Conservation (phyloP, 129 eudicot species). For the Helianthus tuberosus region DNA sequence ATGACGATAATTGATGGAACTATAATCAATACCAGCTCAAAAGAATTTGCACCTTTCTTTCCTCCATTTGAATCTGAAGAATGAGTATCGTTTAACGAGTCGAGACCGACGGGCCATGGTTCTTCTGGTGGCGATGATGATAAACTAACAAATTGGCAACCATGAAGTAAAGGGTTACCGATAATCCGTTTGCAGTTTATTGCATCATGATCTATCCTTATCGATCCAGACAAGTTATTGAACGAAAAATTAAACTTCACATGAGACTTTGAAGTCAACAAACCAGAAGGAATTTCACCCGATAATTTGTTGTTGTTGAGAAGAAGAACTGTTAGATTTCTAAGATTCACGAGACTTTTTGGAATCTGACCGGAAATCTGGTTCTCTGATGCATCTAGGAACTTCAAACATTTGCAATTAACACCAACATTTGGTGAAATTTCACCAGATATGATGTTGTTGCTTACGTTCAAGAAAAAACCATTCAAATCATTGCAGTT, state of each 20-base stretch:
- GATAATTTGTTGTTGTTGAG: conserved; percentile 44
- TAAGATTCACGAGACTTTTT: conserved; percentile 29
- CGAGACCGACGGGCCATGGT: conserved; percentile 16
- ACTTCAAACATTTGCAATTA: conserved; percentile 41
- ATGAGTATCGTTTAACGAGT: conserved; percentile 15
- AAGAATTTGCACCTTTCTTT: conserved; percentile 35
- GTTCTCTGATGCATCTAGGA: conserved; percentile 45
- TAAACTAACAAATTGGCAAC: conserved; percentile 33
- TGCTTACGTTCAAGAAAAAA: conserved; percentile 45
- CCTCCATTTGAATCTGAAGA: conserved; percentile 24
- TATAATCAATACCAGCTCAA: conserved; percentile 43
- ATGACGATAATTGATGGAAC: conserved; percentile 45
- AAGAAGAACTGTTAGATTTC: conserved; percentile 41
- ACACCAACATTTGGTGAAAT: conserved; percentile 36
- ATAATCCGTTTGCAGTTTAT: conserved; percentile 38
- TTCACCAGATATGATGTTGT: conserved; percentile 40
- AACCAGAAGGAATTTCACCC: conserved; percentile 38
- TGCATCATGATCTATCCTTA: conserved; percentile 28
- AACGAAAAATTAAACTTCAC: conserved; percentile 36
- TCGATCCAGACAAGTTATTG: conserved; percentile 46
- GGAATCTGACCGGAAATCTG: conserved; percentile 48
- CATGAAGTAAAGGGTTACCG: conserved; percentile 35
- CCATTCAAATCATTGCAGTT: conserved; percentile 29
- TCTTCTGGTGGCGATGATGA: conserved; percentile 38
- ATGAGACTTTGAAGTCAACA: conserved; percentile 16